Evolutionary conservation across 768 basidiomycete genomes (phyloP).

Genomic region (Suillus subalutaceus): DNA sequence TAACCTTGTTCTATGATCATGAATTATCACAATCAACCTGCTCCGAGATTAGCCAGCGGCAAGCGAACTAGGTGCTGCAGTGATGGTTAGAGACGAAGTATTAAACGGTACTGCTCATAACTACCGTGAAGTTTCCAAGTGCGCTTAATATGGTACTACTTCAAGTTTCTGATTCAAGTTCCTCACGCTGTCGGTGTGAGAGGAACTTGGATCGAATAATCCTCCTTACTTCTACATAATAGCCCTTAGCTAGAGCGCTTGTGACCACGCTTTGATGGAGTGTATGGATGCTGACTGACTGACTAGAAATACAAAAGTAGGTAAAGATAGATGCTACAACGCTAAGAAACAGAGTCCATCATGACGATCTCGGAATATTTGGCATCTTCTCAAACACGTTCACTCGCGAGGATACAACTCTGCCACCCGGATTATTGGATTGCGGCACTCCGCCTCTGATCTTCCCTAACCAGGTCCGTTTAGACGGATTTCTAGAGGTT

Average conservation of each 20-base stretch:
- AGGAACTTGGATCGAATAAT: neutral
- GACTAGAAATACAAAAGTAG: conserved; percentile 21
- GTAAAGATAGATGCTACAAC: conserved; percentile 16
- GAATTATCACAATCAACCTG: neutral
- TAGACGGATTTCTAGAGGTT: conserved; percentile 42
- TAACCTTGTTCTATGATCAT: neutral
- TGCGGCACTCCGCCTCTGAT: conserved; percentile 48
- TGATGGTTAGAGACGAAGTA: neutral
- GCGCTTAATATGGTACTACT: neutral
- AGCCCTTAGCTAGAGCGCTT: neutral
- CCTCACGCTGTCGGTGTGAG: neutral
- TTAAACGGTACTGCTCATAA: neutral
- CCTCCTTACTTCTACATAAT: neutral
- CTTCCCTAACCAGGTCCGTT: conserved; percentile 74
- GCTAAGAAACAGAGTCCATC: conserved; percentile 11
- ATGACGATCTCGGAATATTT: neutral
- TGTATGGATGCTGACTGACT: neutral
- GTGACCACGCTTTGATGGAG: neutral
- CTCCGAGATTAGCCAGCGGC: neutral
- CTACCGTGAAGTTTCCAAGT: neutral
- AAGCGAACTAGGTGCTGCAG: neutral
- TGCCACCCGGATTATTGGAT: conserved; percentile 14
- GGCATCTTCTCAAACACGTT: conserved; percentile 22
- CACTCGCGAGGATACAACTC: conserved; percentile 1
- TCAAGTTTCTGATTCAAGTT: neutral